Evolutionary conservation across 176 grass and related monocot genomes (phyloP).

Genomic region (Oropetium thomaeum): DNA sequence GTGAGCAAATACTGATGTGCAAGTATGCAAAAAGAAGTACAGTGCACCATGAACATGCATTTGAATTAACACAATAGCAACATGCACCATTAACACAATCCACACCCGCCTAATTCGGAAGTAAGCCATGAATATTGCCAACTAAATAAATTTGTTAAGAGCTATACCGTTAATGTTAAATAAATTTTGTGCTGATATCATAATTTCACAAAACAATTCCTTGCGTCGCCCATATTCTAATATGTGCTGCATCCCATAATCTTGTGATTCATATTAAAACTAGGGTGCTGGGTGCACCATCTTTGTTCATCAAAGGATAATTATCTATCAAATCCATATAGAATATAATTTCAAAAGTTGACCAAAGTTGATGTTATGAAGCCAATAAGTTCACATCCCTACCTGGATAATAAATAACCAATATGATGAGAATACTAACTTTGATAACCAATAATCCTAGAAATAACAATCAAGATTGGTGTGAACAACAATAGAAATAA

Average conservation of each 20-base stretch:
- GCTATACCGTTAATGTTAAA: neutral
- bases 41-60: neutral
- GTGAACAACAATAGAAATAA: neutral
- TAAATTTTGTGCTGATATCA: neutral
- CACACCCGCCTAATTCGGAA: neutral
- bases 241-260: neutral
- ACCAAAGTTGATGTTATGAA: neutral
- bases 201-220: neutral
- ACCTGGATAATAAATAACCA: neutral
- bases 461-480: neutral
- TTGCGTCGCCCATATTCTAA: neutral
- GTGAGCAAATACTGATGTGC: neutral
- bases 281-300: neutral
- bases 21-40: conserved; percentile 1
- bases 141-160: neutral
- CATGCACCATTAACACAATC: neutral
- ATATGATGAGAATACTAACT: neutral
- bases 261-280: neutral
- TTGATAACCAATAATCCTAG: neutral
- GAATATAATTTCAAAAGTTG: neutral
- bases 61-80: neutral
- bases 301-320: neutral
- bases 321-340: conserved; percentile 9
- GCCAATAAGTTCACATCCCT: neutral
- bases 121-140: neutral